Base-by-base conservation (phyloP, 228 moss, liverwort and hornwort species). In the Sphagnum magellanicum region DNA sequence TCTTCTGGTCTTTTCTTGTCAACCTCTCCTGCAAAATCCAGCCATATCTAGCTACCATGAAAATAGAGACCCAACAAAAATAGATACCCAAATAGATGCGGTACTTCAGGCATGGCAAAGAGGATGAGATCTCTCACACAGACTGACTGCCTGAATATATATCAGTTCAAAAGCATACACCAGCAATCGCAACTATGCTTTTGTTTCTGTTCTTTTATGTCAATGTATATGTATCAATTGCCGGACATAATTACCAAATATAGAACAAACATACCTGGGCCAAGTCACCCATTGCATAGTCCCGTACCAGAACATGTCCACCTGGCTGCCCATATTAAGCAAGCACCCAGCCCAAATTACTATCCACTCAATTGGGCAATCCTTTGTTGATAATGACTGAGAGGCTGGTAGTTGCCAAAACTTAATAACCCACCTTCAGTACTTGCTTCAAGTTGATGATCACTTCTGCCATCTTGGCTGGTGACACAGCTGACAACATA, bases 271-370 rank as follows among this genome's bases (percentile, higher is more conserved):
- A 63, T 78, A 97, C 96, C 91, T 97, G 93, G 16, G 98, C 98
- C 71, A 98, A 81, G 71, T 98, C 98, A 52, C 98, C 98, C 49
- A 90, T 76, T 58, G 94, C 98, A 69, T 98, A 98, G 78, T 98
- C 98, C 49, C 98, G 87, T 57, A 98, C 75, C 76, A 98, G 74
- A 55, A 92, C 67, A 78, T 70, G 82, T 66, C 98, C 98, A 70
- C 94, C 98, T 67, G 90, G 90, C 98, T 97, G 88, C 68, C 73
- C 67, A 60, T 32, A 53, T 14, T 5, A 69, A 66, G 16, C 15
- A 67, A n/a, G n/a, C 50, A 63, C n/a, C 61, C 6, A 16, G 53
- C 7, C 50, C 67, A 58, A 63, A 64, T 61, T 32, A 32, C 32
- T 32, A 32, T 32, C 32, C 47, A 51, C 6, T 8, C 47, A 16